A percentile compares a stretch with the other conserved stretches of the same genome.
Conservation (phyloP, 345 rosid genomes). For the Zanthoxylum bungeanum region DNA sequence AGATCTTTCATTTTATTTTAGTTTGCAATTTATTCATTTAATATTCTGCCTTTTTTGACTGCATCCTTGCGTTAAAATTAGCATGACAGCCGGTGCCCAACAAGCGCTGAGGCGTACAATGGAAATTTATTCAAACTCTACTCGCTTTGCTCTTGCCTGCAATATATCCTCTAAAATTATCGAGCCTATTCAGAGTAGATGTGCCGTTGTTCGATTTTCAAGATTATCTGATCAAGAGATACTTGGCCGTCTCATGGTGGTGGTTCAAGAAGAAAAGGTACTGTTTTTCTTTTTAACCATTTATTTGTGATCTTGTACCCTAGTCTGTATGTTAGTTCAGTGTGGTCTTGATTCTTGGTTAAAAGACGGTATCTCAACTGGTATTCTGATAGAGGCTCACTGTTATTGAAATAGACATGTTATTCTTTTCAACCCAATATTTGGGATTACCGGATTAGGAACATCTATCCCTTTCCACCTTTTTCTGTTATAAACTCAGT, state of each 20-base stretch:
- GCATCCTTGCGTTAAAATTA: slow-evolving; percentile 16
- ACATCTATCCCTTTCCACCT: not conserved
- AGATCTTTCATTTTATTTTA: not conserved
- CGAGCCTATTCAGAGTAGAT: slow-evolving; percentile 99
- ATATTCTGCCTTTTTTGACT: not conserved
- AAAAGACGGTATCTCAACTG: not conserved
- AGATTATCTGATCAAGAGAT: slow-evolving; percentile 91
- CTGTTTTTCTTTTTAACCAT: slow-evolving; percentile 8
- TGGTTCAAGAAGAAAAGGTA: slow-evolving; percentile 84
- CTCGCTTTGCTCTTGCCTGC: slow-evolving; percentile 98
- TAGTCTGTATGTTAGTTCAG: not conserved
- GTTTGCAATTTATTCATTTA: not conserved
- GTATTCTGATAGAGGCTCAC: not conserved
- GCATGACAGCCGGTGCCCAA: slow-evolving; percentile 99
- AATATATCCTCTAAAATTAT: slow-evolving; percentile 83
- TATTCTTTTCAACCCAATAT: not conserved
- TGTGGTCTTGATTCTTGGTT: not conserved
- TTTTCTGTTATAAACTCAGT: not conserved
- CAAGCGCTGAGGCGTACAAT: slow-evolving; percentile 96
- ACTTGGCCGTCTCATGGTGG: slow-evolving; percentile 89
- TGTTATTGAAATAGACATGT: not conserved
- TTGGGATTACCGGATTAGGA: not conserved
- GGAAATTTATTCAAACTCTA: slow-evolving; percentile 92
- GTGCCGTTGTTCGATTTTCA: slow-evolving; percentile 93
- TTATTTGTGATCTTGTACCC: not conserved